Evolutionary conservation across 2,329 filamentous ascomycete species (phyloP).

Genomic region (Claviceps digitariae): DNA sequence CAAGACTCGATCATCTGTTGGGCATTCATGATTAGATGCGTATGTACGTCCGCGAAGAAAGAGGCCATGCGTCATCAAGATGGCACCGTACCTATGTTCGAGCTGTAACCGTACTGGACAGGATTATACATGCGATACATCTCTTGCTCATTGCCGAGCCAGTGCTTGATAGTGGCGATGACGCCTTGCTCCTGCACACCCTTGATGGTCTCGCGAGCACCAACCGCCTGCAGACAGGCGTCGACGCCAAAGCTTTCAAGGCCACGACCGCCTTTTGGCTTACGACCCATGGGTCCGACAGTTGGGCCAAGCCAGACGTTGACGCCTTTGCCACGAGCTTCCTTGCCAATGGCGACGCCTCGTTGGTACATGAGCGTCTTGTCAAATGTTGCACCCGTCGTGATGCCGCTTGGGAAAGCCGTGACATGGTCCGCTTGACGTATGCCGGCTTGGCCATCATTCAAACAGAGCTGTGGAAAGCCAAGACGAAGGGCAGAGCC

Average conservation of each 20-base stretch:
- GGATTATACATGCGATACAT: slow-evolving; percentile 51
- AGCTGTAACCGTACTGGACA: slow-evolving; percentile 41
- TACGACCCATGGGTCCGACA: slow-evolving; percentile 58
- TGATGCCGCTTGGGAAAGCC: slow-evolving; percentile 69
- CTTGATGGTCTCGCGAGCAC: slow-evolving; percentile 63
- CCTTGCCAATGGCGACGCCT: slow-evolving; percentile 53
- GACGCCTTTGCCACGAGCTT: slow-evolving; percentile 60
- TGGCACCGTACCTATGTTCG: slow-evolving; percentile 55
- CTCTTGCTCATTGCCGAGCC: slow-evolving; percentile 43
- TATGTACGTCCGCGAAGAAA: background rate
- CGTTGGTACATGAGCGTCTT: slow-evolving; percentile 58
- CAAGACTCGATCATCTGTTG: slow-evolving; percentile 50
- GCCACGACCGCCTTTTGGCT: slow-evolving; percentile 58
- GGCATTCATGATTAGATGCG: background rate
- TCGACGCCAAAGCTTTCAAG: slow-evolving; percentile 67
- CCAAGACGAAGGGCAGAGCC: slow-evolving; percentile 57
- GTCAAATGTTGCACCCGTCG: slow-evolving; percentile 60
- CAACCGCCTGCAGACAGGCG: slow-evolving; percentile 62
- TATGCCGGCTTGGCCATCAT: slow-evolving; percentile 59
- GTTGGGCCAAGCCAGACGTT: slow-evolving; percentile 58
- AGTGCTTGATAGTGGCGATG: slow-evolving; percentile 42
- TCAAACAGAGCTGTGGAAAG: slow-evolving; percentile 57
- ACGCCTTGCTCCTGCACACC: slow-evolving; percentile 49
- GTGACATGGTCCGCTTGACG: slow-evolving; percentile 62
- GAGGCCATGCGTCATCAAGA: accelerated